phyloP scores from a whole-genome alignment of 164 flowering plant species.

The Magnolia changhungtana region DNA sequence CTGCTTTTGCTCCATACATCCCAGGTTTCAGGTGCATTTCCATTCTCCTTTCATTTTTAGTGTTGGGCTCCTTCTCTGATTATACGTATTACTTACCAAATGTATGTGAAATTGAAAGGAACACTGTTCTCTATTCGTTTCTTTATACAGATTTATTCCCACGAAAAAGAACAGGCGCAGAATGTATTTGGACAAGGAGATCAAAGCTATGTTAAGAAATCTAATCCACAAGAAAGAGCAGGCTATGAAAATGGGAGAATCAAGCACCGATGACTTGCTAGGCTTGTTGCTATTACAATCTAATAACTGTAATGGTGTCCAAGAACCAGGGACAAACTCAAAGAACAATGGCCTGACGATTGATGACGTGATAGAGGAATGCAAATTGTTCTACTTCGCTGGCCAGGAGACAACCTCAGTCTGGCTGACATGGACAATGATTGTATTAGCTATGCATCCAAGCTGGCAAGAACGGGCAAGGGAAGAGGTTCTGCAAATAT shows the following conservation, averaged over 20 bases:
- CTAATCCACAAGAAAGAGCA: conserved; percentile 19
- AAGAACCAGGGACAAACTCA: conserved; percentile 2
- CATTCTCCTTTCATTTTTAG: background rate
- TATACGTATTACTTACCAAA: background rate
- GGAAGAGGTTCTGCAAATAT: conserved; percentile 17
- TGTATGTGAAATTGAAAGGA: background rate
- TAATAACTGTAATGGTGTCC: background rate
- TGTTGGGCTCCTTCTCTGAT: background rate
- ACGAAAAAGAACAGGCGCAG: conserved; percentile 29
- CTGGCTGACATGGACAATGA: conserved; percentile 23
- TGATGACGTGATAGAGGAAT: conserved; percentile 33
- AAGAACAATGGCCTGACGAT: conserved; percentile 12
- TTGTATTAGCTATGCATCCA: conserved; percentile 14
- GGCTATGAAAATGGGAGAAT: conserved; percentile 22
- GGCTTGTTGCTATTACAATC: conserved; percentile 22
- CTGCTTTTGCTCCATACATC: conserved; percentile 13
- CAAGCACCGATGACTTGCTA: conserved; percentile 15
- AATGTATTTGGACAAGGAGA: conserved; percentile 17
- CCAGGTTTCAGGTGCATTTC: conserved; percentile 36
- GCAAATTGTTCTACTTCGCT: conserved; percentile 31
- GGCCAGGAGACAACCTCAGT: conserved; percentile 23
- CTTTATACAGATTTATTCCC: conserved; percentile 26
- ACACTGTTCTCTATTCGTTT: background rate
- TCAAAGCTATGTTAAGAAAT: conserved; percentile 9
- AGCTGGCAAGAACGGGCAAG: conserved; percentile 18